These are phyloP conservation scores for Pholiota conissans DNA, from an alignment of 768 basidiomycete genomes.

Conservation along the genomic window DNA sequence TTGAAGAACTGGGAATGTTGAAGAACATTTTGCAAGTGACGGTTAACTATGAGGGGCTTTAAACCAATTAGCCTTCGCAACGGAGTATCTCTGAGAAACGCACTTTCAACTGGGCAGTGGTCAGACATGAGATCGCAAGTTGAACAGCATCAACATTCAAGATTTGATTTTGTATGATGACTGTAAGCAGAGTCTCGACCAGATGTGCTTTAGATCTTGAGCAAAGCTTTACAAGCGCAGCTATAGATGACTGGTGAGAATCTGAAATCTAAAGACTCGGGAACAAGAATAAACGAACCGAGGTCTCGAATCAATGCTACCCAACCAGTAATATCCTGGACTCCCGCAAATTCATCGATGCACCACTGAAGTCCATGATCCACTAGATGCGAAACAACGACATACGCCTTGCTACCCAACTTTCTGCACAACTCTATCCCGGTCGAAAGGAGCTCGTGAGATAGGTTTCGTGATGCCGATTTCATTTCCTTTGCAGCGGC, in stretches of 20 bases:
- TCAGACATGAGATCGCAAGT: conserved; percentile 42
- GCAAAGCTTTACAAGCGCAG: conserved; percentile 26
- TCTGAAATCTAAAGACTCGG: neutral
- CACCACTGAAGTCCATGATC: conserved; percentile 56
- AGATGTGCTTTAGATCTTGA: conserved; percentile 51
- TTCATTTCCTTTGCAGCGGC: conserved; percentile 13
- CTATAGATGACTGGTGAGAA: conserved; percentile 20
- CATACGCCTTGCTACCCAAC: conserved; percentile 19
- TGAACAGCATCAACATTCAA: conserved; percentile 37
- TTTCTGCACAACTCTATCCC: conserved; percentile 8
- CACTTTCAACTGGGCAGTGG: conserved; percentile 62
- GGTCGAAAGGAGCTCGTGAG: conserved; percentile 11
- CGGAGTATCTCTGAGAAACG: conserved; percentile 8
- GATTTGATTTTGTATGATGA: conserved; percentile 63
- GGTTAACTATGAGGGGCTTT: conserved; percentile 74
- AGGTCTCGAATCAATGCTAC: conserved; percentile 31
- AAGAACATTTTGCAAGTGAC: conserved; percentile 72
- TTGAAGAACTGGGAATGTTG: conserved; percentile 67
- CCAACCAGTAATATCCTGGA: conserved; percentile 19
- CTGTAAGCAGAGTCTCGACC: conserved; percentile 70
- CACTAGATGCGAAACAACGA: conserved; percentile 30
- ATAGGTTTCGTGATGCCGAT: conserved; percentile 3
- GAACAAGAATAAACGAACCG: conserved; percentile 31
- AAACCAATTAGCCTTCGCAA: neutral
- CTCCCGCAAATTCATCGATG: conserved; percentile 44